Conservation (phyloP, 1,284 basidiomycete species). For the Abortiporus biennis region DNA sequence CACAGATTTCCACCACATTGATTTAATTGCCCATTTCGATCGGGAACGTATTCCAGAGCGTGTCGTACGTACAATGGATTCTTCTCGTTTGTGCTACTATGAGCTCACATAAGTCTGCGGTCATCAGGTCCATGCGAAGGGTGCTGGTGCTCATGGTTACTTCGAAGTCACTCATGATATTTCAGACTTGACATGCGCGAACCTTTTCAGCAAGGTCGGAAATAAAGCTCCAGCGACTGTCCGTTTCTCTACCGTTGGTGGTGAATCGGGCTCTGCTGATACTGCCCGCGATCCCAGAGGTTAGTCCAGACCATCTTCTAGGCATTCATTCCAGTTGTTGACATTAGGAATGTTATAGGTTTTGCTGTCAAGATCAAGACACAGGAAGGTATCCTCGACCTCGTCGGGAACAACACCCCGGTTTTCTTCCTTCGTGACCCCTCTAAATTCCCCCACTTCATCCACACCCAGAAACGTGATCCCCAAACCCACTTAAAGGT, state of each 20-base stretch:
- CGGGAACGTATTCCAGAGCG: slow-evolving; percentile 95
- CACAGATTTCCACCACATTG: slow-evolving; percentile 85
- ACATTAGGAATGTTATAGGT: slow-evolving; percentile 29
- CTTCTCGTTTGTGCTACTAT: no score
- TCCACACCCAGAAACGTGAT: slow-evolving; percentile 92
- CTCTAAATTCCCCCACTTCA: slow-evolving; percentile 87
- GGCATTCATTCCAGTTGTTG: not conserved
- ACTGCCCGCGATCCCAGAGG: slow-evolving; percentile 88
- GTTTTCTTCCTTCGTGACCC: slow-evolving; percentile 86
- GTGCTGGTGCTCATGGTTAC: slow-evolving; percentile 87
- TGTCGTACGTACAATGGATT: slow-evolving; percentile 49
- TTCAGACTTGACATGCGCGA: slow-evolving; percentile 72
- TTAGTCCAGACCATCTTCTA: slow-evolving; percentile 6
- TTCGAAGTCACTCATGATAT: slow-evolving; percentile 85
- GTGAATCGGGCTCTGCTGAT: slow-evolving; percentile 85
- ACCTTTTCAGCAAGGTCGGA: slow-evolving; percentile 67
- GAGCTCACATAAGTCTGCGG: not conserved
- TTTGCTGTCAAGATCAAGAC: slow-evolving; percentile 91
- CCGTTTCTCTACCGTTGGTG: slow-evolving; percentile 86
- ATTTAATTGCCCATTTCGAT: slow-evolving; percentile 87
- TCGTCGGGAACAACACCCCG: slow-evolving; percentile 90
- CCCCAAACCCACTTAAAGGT: slow-evolving; percentile 80
- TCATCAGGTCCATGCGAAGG: slow-evolving; percentile 70
- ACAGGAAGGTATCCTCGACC: slow-evolving; percentile 86
- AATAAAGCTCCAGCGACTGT: slow-evolving; percentile 67